A percentile compares a stretch with the other conserved stretches of the same genome.
Conservation (phyloP, 179 eudicot species). For the Corrigiola litoralis region DNA sequence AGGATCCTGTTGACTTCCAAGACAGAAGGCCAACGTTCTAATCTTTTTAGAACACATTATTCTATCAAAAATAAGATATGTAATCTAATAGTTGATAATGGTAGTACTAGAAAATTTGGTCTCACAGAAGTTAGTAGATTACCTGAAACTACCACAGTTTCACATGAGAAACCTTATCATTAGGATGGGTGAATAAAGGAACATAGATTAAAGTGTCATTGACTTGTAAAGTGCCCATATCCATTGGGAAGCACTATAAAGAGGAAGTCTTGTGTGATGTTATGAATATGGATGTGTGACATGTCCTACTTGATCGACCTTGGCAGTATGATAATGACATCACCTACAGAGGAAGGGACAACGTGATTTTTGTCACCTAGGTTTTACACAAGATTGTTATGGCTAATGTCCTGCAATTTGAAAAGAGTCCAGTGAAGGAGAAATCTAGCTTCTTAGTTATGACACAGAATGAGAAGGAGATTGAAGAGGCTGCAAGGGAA, state of each 20-base stretch:
- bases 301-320: neutral
- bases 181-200: neutral
- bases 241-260: neutral
- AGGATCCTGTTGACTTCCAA: neutral
- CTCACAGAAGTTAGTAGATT: neutral
- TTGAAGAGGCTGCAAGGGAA: no score
- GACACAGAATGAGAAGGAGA: no score
- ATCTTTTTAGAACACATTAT: no score
- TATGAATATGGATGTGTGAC: neutral
- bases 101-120: neutral
- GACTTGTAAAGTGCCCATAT: neutral
- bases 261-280: neutral
- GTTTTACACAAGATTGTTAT: no score
- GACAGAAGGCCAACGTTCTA: neutral
- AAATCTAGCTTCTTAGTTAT: no score
- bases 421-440: no score
- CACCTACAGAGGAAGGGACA: neutral
- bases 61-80: neutral
- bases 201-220: neutral
- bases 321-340: no score
- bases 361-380: neutral
- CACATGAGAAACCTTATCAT: neutral
- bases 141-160: neutral
- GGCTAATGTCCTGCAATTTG: no score
- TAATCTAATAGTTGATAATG: neutral